phyloP scores from a whole-genome alignment of 805 yeast species.

The Candida nitratophila region DNA sequence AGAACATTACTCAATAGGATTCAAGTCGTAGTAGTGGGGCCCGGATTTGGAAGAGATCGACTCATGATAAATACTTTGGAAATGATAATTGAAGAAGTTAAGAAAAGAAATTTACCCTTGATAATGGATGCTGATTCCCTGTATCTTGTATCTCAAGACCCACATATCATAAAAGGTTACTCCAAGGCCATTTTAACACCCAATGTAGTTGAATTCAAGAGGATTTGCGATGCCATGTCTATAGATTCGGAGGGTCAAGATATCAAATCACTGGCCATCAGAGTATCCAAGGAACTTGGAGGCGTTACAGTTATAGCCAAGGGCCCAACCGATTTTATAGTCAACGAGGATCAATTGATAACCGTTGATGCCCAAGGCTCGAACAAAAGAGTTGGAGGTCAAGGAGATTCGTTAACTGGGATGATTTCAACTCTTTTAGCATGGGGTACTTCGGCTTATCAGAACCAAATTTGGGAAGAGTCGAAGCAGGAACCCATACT shows the following conservation, averaged over 20 bases:
- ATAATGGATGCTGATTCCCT: constrained; percentile 90
- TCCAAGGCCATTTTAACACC: constrained; percentile 75
- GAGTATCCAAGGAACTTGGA: constrained; percentile 43
- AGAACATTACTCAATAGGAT: constrained; percentile 49
- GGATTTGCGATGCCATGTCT: constrained; percentile 44
- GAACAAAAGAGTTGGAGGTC: constrained; percentile 85
- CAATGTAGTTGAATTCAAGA: constrained; percentile 74
- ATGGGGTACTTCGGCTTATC: constrained; percentile 68
- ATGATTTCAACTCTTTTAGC: constrained; percentile 73
- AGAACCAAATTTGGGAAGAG: constrained; percentile 50
- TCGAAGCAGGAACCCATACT: constrained; percentile 26
- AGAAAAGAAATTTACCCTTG: constrained; percentile 54
- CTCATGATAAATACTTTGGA: constrained; percentile 55
- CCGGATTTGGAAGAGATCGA: constrained; percentile 85
- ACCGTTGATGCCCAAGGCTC: constrained; percentile 53
- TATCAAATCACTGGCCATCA: constrained; percentile 24
- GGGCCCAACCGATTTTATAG: constrained; percentile 63
- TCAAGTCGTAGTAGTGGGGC: constrained; percentile 84
- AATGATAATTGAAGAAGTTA: constrained; percentile 51
- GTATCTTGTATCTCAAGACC: constrained; percentile 53
- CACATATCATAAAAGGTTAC: constrained; percentile 48
- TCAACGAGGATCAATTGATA: constrained; percentile 37
- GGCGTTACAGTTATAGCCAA: constrained; percentile 65
- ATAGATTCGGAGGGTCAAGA: background rate
- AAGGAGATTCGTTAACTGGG: constrained; percentile 91